Percentiles rank a stretch among this genome's conserved stretches.
phyloP scores from a whole-genome alignment of 116 monocot genomes.

The Thalassia testudinum region DNA sequence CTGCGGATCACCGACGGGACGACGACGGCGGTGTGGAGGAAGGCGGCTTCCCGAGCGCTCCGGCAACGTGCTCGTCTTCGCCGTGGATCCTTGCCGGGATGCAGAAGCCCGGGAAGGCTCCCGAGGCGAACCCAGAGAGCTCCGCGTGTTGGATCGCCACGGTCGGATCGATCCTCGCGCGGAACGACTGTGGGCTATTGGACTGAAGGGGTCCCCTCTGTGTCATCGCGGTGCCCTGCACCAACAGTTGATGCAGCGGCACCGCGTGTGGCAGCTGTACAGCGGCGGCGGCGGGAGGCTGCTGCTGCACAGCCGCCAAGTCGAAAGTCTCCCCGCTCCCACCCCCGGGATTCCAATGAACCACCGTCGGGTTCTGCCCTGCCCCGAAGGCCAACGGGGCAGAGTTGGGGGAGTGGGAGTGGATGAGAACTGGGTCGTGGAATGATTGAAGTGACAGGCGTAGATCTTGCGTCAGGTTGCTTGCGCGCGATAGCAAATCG shows the following conservation, averaged over 20 bases:
- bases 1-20: background rate
- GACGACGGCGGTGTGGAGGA: constrained; percentile 6
- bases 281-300: constrained; percentile 2
- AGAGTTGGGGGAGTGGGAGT: constrained; percentile 9
- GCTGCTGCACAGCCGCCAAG: background rate
- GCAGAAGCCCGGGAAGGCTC: constrained; percentile 15
- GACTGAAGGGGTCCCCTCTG: constrained; percentile 99
- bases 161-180: constrained; percentile 13
- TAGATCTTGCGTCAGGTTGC: constrained; percentile 46
- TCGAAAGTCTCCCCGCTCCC: background rate
- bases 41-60: constrained; percentile 4
- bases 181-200: constrained; percentile 35
- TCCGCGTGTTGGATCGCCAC: background rate
- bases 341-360: constrained; percentile 18
- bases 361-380: constrained; percentile 19
- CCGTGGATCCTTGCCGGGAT: constrained; percentile 20
- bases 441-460: constrained; percentile 89
- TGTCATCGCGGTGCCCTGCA: constrained; percentile 50
- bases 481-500: constrained; percentile 27
- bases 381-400: constrained; percentile 15
- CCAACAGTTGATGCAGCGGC: constrained; percentile 16
- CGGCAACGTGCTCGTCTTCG: constrained; percentile 18
- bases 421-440: constrained; percentile 25
- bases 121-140: constrained; percentile 6
- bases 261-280: constrained; percentile 13